Evolutionary conservation across 2,329 filamentous ascomycete genomes (phyloP).

Genomic region (Camptophora hylomeconis): DNA sequence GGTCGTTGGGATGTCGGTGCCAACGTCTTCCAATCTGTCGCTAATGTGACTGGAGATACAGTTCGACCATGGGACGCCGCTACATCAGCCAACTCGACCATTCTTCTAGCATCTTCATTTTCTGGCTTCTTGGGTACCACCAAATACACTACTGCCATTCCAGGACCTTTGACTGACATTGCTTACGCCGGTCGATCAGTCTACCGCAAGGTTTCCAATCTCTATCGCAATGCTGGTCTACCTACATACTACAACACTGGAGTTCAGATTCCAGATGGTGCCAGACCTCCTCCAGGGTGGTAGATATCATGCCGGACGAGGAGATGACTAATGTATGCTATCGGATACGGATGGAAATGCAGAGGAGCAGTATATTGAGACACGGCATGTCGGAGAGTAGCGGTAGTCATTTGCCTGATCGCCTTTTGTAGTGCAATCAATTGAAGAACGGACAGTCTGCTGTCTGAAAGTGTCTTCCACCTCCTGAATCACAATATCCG

Average conservation of each 20-base stretch:
- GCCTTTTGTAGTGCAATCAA: no score
- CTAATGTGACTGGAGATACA: constrained; percentile 41
- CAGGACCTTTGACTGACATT: constrained; percentile 21
- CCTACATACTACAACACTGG: constrained; percentile 19
- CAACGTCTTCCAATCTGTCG: constrained; percentile 54
- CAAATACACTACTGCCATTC: constrained; percentile 20
- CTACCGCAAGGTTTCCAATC: constrained; percentile 9
- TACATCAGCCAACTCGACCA: constrained; percentile 37
- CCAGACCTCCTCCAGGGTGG: constrained; percentile 14
- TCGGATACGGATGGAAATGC: no score
- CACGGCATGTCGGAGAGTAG: no score
- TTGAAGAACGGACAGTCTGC: no score
- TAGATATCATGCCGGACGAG: no score
- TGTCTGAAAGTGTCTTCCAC: no score
- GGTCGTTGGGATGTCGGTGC: constrained; percentile 61
- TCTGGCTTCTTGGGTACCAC: constrained; percentile 20
- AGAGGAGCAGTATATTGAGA: no score
- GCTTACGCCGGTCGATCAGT: constrained; percentile 19
- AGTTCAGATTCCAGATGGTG: constrained; percentile 21
- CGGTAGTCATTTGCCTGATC: no score
- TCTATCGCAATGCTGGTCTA: constrained; percentile 19
- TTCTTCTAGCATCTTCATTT: constrained; percentile 41
- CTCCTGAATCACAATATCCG: no score
- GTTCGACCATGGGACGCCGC: constrained; percentile 23
- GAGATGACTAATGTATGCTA: no score